Conservation (phyloP, 257 asterid genomes). For the Solanum pimpinellifolium region DNA sequence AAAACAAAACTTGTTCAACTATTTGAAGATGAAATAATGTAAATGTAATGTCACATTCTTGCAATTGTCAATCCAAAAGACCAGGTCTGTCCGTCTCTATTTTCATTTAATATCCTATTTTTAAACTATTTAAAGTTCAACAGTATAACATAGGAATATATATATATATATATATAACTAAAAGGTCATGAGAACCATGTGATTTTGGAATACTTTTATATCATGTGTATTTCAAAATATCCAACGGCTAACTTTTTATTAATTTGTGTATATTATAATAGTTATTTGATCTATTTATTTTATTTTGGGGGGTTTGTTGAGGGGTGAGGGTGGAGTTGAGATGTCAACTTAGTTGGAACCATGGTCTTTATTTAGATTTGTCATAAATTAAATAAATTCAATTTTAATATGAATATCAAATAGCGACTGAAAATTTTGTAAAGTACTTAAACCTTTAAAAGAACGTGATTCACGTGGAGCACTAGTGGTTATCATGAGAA, state of each 20-base stretch:
- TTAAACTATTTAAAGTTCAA: neutral
- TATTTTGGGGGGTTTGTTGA: neutral
- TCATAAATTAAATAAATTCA: neutral
- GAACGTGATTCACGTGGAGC: neutral
- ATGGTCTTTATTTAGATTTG: neutral
- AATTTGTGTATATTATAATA: neutral
- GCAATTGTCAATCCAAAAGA: neutral
- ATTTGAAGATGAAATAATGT: neutral
- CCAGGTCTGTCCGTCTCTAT: neutral
- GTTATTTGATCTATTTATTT: too few relatives aligned
- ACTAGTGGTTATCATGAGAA: neutral
- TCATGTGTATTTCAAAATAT: neutral
- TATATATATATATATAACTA: neutral
- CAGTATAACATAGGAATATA: neutral
- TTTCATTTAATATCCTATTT: neutral
- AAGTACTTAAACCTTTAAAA: neutral
- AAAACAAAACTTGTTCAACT: neutral
- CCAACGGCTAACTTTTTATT: neutral
- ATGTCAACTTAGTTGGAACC: neutral
- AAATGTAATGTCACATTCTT: neutral
- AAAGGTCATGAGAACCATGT: neutral
- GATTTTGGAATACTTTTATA: neutral
- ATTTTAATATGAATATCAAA: too few relatives aligned
- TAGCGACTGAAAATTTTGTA: fast-evolving
- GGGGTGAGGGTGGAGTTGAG: neutral